These are phyloP conservation scores for Capsicum rhomboideum DNA, from an alignment of 257 asterid species.

Conservation along the genomic window DNA sequence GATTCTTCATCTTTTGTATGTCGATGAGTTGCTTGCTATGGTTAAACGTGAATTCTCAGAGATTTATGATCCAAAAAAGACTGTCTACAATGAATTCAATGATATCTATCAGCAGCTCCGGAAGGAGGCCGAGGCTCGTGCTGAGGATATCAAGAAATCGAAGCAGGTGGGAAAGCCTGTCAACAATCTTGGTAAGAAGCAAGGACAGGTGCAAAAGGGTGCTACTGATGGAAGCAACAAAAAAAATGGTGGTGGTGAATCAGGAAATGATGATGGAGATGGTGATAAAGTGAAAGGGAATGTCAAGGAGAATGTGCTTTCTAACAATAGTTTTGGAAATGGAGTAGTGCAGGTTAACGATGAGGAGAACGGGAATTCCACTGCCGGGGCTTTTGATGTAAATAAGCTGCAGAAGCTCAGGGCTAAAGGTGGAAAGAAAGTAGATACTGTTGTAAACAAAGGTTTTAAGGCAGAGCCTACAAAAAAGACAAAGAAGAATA, in stretches of 20 bases:
- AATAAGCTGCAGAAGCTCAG: constrained; percentile 69
- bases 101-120: constrained; percentile 72
- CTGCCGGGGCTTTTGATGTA: constrained; percentile 70
- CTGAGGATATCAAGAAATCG: constrained; percentile 74
- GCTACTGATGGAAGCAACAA: constrained; percentile 47
- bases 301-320: constrained; percentile 39
- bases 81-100: constrained; percentile 59
- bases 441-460: constrained; percentile 40
- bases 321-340: constrained; percentile 27
- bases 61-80: constrained; percentile 64
- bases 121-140: constrained; percentile 88
- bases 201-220: constrained; percentile 52
- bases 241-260: constrained; percentile 60
- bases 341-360: constrained; percentile 31
- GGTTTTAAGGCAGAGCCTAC: constrained; percentile 57
- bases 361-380: constrained; percentile 54
- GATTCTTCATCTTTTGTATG: constrained; percentile 80
- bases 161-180: constrained; percentile 55
- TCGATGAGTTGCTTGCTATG: constrained; percentile 78
- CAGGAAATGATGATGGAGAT: constrained; percentile 55
- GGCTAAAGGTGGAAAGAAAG: constrained; percentile 66
- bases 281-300: constrained; percentile 28
- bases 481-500: constrained; percentile 56
- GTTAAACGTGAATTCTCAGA: constrained; percentile 66
- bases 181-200: constrained; percentile 55